Conservation (phyloP, 2,329 filamentous ascomycete genomes). For the Nothophoma quercina region DNA sequence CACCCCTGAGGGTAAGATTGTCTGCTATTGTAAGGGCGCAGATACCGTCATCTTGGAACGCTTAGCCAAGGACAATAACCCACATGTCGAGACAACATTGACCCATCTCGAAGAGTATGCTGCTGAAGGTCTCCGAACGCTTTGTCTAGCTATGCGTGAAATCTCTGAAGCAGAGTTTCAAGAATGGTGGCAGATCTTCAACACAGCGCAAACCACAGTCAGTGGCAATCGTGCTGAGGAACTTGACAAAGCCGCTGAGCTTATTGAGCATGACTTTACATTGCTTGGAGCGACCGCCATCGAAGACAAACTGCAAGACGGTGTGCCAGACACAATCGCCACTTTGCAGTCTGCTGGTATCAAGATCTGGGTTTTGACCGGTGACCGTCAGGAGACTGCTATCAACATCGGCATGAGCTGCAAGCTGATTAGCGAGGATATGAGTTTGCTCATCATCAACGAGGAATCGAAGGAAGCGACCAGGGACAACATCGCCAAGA, state of each 20-base stretch:
- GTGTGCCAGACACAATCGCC: slow-evolving; percentile 97
- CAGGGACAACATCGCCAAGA: slow-evolving; percentile 89
- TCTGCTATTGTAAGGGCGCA: slow-evolving; percentile 94
- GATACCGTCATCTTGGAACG: slow-evolving; percentile 98
- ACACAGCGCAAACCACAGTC: slow-evolving; percentile 87
- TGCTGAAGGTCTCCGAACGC: slow-evolving; percentile 90
- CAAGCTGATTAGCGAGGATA: slow-evolving; percentile 97
- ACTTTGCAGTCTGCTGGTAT: slow-evolving; percentile 96
- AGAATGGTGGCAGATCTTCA: slow-evolving; percentile 86
- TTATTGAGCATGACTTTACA: slow-evolving; percentile 91
- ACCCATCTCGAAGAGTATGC: slow-evolving; percentile 98
- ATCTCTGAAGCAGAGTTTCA: slow-evolving; percentile 87
- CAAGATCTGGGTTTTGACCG: slow-evolving; percentile 98
- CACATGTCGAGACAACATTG: slow-evolving; percentile 86
- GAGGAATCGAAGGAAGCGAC: slow-evolving; percentile 83
- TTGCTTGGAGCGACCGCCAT: slow-evolving; percentile 96
- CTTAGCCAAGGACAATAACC: slow-evolving; percentile 77
- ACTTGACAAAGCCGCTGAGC: slow-evolving; percentile 93
- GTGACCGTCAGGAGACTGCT: slow-evolving; percentile 96
- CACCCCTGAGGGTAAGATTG: slow-evolving; percentile 93
- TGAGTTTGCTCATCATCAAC: slow-evolving; percentile 96
- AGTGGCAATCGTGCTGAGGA: slow-evolving; percentile 92
- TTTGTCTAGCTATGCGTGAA: slow-evolving; percentile 94
- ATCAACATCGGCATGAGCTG: slow-evolving; percentile 99
- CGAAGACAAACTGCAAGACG: slow-evolving; percentile 95